These are phyloP conservation scores for Syzygium jambos DNA, from an alignment of 345 rosid species.

Conservation along the genomic window DNA sequence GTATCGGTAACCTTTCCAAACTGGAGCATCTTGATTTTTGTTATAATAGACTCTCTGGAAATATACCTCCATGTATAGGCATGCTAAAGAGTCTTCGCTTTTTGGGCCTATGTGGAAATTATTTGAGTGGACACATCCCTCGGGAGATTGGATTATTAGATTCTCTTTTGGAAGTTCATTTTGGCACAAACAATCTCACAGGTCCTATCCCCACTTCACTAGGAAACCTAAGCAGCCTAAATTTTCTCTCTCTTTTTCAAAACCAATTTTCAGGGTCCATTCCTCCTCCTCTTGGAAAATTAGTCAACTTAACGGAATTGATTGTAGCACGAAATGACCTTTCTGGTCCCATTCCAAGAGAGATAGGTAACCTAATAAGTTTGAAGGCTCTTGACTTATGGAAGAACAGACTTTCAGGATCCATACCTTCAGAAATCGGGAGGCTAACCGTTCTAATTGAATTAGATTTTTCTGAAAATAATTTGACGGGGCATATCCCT, in stretches of 20 bases:
- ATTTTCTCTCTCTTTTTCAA: no score
- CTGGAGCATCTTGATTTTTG: background rate
- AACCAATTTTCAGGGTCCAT: background rate
- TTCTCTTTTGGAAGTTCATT: fast-evolving
- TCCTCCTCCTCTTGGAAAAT: background rate
- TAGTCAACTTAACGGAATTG: background rate
- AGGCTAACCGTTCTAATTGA: background rate
- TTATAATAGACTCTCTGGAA: background rate
- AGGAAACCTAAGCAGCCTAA: no score
- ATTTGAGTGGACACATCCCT: background rate
- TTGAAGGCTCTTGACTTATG: fast-evolving
- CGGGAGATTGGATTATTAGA: no score
- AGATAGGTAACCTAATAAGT: background rate
- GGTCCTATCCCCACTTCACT: no score
- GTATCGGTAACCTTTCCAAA: background rate
- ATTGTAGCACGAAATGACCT: fast-evolving
- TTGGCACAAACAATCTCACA: no score
- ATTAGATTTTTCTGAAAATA: no score
- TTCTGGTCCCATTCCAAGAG: background rate
- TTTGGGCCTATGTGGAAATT: background rate
- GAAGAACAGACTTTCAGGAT: fast-evolving
- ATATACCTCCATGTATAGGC: background rate
- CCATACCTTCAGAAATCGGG: no score
- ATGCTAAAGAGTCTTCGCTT: background rate
- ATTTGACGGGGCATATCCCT: background rate